These are phyloP conservation scores for Breynia disticha DNA, from an alignment of 441 rosid species.

Conservation along the genomic window DNA sequence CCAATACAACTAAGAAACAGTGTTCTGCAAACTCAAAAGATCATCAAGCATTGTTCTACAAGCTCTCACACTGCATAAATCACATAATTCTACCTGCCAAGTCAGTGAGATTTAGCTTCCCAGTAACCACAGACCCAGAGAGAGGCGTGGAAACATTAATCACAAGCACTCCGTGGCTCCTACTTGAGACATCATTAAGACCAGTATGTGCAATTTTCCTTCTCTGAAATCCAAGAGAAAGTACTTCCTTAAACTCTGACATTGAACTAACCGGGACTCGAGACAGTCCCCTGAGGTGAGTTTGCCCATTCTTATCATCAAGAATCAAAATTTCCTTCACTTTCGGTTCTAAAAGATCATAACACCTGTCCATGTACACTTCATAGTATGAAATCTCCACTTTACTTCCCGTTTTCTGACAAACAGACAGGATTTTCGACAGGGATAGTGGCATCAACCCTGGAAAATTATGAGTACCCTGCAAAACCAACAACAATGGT, in stretches of 20 bases:
- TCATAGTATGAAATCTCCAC: slow-evolving; percentile 77
- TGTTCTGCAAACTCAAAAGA: background rate
- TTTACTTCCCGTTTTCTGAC: slow-evolving; percentile 35
- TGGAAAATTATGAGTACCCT: slow-evolving; percentile 55
- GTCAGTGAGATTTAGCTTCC: slow-evolving; percentile 86
- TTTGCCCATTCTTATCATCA: slow-evolving; percentile 63
- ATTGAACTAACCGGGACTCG: slow-evolving; percentile 46
- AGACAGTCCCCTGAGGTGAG: slow-evolving; percentile 74
- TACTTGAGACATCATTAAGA: slow-evolving; percentile 78
- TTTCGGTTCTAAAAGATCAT: slow-evolving; percentile 60
- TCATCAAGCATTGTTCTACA: too few species aligned
- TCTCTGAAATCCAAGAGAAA: slow-evolving; percentile 50
- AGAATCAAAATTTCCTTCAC: slow-evolving; percentile 45
- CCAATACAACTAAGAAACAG: slow-evolving; percentile 3
- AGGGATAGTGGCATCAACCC: slow-evolving; percentile 72
- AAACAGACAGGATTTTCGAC: slow-evolving; percentile 50
- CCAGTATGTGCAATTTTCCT: slow-evolving; percentile 76
- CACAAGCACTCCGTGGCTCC: slow-evolving; percentile 89
- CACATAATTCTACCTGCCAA: slow-evolving; percentile 51
- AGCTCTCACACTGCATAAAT: too few species aligned
- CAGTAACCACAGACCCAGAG: slow-evolving; percentile 30
- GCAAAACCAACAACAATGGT: slow-evolving; percentile 18
- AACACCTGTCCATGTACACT: slow-evolving; percentile 85
- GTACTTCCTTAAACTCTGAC: slow-evolving; percentile 44
- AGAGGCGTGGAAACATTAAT: slow-evolving; percentile 41